These are phyloP conservation scores for Ceratonia siliqua DNA, from an alignment of 306 rosid species.

Conservation along the genomic window DNA sequence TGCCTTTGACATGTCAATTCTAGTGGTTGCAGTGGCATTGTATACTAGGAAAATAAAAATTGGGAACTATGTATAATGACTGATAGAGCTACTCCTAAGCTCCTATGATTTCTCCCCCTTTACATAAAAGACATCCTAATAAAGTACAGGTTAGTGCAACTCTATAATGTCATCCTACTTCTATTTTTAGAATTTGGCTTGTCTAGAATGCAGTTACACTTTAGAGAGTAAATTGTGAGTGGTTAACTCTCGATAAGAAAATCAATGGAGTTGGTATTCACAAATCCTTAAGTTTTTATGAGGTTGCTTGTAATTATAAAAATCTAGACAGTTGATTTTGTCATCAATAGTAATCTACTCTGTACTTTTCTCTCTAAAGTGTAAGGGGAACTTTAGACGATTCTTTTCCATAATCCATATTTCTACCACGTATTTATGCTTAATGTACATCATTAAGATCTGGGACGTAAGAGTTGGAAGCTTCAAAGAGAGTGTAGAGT, in stretches of 20 bases:
- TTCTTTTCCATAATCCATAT: background rate
- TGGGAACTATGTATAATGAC: background rate
- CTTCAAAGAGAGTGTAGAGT: background rate
- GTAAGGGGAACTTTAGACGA: background rate
- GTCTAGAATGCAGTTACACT: background rate
- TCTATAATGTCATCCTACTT: background rate
- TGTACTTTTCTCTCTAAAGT: background rate
- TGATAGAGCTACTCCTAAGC: background rate
- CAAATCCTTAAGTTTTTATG: background rate
- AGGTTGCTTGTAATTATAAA: background rate
- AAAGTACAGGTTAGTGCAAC: background rate
- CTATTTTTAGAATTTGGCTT: background rate
- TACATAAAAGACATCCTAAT: background rate
- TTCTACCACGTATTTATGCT: background rate
- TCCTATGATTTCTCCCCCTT: background rate
- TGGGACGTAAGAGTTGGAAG: background rate
- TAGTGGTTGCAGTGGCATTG: constrained; percentile 2
- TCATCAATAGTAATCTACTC: background rate
- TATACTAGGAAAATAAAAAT: background rate
- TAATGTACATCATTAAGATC: background rate
- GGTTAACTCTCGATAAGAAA: background rate
- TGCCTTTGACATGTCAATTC: constrained; percentile 12
- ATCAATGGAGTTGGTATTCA: background rate
- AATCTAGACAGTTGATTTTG: background rate
- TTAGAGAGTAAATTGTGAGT: background rate